A percentile compares a stretch with the other conserved stretches of the same genome.
Evolutionary conservation across 805 yeast genomes (phyloP).

Genomic region (Wickerhamiella alocasiicola): DNA sequence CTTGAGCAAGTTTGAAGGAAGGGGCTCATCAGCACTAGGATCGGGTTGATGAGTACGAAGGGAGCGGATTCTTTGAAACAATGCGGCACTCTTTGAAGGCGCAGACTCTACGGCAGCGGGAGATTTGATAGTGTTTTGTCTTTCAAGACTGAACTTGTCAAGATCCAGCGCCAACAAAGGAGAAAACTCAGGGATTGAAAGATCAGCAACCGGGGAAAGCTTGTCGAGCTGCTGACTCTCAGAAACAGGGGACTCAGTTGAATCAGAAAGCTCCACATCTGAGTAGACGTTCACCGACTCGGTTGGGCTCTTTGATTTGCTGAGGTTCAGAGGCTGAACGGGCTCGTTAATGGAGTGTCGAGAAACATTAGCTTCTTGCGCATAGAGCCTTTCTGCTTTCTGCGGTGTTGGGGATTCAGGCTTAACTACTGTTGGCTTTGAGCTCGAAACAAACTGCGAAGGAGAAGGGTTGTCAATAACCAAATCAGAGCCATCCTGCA

Average conservation of each 20-base stretch:
- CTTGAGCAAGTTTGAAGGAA: slow-evolving; percentile 18
- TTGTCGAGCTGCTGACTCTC: background rate
- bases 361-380: slow-evolving; percentile 4
- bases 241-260: background rate
- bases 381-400: slow-evolving; percentile 4
- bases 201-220: background rate
- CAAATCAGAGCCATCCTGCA: slow-evolving; percentile 26
- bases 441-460: slow-evolving; percentile 10
- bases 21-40: slow-evolving; percentile 12
- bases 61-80: slow-evolving; percentile 19
- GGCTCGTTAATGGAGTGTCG: slow-evolving; percentile 4
- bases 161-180: slow-evolving; percentile 8
- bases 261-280: background rate
- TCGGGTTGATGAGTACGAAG: slow-evolving; percentile 16
- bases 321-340: slow-evolving; percentile 9
- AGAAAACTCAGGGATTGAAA: slow-evolving; percentile 7
- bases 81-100: slow-evolving; percentile 16
- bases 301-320: slow-evolving; percentile 2
- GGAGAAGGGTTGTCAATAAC: slow-evolving; percentile 14
- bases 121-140: slow-evolving; percentile 17
- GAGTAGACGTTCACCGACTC: background rate
- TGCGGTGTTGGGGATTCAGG: slow-evolving; percentile 6
- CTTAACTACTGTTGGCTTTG: slow-evolving; percentile 10
- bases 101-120: slow-evolving; percentile 12
- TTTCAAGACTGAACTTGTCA: slow-evolving; percentile 11